Conservation (phyloP, 139 green algal species). For the Picochlorum sp. region DNA sequence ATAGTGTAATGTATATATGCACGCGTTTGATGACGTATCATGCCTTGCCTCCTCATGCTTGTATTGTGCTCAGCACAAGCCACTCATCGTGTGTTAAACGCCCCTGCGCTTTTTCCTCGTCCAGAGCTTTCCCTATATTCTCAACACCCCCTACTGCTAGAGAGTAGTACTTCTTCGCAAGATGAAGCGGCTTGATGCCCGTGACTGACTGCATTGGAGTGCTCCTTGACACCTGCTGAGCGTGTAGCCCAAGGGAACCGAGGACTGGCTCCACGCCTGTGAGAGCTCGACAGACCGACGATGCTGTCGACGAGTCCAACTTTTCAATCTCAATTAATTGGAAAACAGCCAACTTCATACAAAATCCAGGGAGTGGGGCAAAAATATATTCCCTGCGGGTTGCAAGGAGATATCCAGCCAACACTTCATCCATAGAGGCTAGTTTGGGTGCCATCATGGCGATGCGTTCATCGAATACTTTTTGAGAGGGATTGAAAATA, state of each 20-base stretch:
- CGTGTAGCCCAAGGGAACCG: not conserved
- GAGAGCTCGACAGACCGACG: conserved; percentile 53
- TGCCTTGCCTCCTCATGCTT: too few relatives aligned
- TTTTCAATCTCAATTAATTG: conserved; percentile 41
- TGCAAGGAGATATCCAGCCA: conserved; percentile 36
- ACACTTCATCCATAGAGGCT: conserved; percentile 36
- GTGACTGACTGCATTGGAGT: too few relatives aligned
- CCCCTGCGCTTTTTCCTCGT: too few relatives aligned
- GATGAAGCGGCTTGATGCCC: too few relatives aligned
- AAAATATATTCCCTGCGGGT: conserved; percentile 47
- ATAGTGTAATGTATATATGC: too few relatives aligned
- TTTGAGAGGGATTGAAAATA: not conserved
- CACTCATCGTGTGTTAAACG: too few relatives aligned
- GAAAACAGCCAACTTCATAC: conserved; percentile 44
- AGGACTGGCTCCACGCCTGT: conserved; percentile 39
- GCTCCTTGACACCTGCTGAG: not conserved
- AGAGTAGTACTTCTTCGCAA: too few relatives aligned
- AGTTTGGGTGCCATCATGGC: conserved; percentile 15
- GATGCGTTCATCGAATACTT: conserved; percentile 1
- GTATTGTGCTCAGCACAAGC: too few relatives aligned
- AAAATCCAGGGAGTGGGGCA: conserved; percentile 30
- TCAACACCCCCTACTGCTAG: too few relatives aligned
- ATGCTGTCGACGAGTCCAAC: conserved; percentile 46
- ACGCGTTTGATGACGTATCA: too few relatives aligned
- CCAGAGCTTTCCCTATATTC: too few relatives aligned